phyloP scores from a whole-genome alignment of 2,329 filamentous ascomycete species.

The Neofusicoccum umdonicola region DNA sequence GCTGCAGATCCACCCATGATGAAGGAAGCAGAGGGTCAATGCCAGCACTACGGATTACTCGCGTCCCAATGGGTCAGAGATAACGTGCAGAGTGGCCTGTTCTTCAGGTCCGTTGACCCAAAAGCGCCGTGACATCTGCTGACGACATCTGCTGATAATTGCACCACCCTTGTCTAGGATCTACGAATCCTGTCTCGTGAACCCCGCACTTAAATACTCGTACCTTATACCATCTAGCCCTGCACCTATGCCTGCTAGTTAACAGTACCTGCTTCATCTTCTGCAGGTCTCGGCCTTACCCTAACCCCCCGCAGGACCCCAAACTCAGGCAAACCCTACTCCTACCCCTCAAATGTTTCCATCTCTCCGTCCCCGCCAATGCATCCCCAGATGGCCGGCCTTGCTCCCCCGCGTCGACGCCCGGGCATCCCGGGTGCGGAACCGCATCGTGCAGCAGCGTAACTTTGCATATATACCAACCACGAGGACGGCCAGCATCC shows the following conservation, averaged over 20 bases:
- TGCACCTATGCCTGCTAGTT: background rate
- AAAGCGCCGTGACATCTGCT: slow-evolving; percentile 2
- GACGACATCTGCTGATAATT: slow-evolving; percentile 6
- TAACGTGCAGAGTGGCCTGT: slow-evolving; percentile 4
- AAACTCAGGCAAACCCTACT: background rate
- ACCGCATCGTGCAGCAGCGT: background rate
- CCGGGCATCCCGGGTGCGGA: background rate
- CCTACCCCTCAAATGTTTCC: background rate
- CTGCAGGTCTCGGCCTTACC: background rate
- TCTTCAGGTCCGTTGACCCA: background rate
- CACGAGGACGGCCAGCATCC: background rate
- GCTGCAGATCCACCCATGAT: background rate
- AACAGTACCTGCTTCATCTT: background rate
- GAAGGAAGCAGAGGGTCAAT: background rate
- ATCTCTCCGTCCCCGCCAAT: background rate
- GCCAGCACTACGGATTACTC: background rate
- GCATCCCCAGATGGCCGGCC: background rate
- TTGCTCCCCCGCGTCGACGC: background rate
- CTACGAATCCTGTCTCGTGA: background rate
- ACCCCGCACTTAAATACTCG: background rate
- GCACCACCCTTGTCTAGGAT: slow-evolving; percentile 6
- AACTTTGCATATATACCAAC: background rate
- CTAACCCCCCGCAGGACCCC: background rate
- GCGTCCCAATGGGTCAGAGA: background rate
- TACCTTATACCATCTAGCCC: background rate